Percentiles rank a stretch among this genome's conserved stretches.
Conservation (phyloP, 164 flowering plant species). For the Dillenia turbinata region DNA sequence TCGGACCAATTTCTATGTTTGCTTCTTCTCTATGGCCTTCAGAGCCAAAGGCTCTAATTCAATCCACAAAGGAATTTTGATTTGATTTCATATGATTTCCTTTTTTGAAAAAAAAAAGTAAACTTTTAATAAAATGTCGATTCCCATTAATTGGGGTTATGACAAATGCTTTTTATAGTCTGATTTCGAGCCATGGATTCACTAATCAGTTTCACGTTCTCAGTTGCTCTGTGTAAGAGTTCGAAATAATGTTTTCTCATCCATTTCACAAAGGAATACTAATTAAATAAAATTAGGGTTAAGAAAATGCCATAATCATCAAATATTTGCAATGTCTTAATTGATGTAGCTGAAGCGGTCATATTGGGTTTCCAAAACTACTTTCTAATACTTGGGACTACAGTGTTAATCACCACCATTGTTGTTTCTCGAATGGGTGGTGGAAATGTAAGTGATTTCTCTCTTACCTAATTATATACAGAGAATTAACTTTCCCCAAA, state of each 20-base stretch:
- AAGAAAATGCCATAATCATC: neutral
- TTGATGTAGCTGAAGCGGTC: conserved; percentile 47
- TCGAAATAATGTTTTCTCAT: neutral
- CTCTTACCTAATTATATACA: neutral
- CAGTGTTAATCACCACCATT: conserved; percentile 43
- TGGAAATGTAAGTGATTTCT: conserved; percentile 36
- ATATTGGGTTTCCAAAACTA: conserved; percentile 68
- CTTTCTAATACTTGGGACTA: conserved; percentile 67
- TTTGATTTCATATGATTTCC: too few relatives aligned
- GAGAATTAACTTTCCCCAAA: too few relatives aligned
- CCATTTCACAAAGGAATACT: too few relatives aligned
- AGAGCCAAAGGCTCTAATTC: too few relatives aligned
- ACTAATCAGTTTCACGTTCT: neutral
- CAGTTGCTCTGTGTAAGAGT: neutral
- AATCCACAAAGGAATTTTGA: too few relatives aligned
- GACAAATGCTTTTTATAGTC: neutral
- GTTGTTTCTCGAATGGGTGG: conserved; percentile 75
- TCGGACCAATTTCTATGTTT: too few relatives aligned
- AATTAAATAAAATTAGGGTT: too few relatives aligned
- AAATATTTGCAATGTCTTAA: neutral
- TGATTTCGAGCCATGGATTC: neutral
- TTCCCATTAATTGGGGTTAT: too few relatives aligned
- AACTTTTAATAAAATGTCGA: too few relatives aligned
- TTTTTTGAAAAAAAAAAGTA: too few relatives aligned
- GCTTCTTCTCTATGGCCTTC: too few relatives aligned